Conservation (phyloP, 768 basidiomycete genomes). For the Roridomyces roridus region DNA sequence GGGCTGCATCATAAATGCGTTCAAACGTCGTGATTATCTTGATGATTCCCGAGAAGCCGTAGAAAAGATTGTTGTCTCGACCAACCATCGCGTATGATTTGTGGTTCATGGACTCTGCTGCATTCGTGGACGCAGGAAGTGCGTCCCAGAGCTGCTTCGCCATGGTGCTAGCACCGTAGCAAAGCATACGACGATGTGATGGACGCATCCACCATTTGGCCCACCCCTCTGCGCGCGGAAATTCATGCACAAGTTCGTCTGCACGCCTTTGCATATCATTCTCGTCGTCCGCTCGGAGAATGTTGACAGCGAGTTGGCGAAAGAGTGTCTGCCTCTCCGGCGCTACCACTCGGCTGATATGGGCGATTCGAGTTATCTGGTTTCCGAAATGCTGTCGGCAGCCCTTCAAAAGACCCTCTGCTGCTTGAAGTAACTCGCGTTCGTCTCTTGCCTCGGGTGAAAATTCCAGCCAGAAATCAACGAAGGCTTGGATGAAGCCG, state of each 20-base stretch:
- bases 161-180: background rate
- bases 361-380: conserved; percentile 29
- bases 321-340: conserved; percentile 21
- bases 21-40: background rate
- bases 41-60: background rate
- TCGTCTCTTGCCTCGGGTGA: background rate
- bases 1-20: background rate
- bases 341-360: conserved; percentile 28
- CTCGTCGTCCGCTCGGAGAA: no score
- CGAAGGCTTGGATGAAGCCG: conserved; percentile 36
- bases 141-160: background rate
- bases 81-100: conserved; percentile 1
- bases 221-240: background rate
- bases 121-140: background rate
- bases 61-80: background rate
- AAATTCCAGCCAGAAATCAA: conserved; percentile 28
- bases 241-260: background rate
- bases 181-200: background rate
- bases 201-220: background rate
- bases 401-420: conserved; percentile 27
- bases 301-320: background rate
- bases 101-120: background rate
- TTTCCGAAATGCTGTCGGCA: conserved; percentile 37
- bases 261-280: no score
- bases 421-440: conserved; percentile 13